These are phyloP conservation scores for bread wheat (Triticum aestivum) DNA, from an alignment of 176 grass and related monocot species.

Conservation along the genomic window DNA sequence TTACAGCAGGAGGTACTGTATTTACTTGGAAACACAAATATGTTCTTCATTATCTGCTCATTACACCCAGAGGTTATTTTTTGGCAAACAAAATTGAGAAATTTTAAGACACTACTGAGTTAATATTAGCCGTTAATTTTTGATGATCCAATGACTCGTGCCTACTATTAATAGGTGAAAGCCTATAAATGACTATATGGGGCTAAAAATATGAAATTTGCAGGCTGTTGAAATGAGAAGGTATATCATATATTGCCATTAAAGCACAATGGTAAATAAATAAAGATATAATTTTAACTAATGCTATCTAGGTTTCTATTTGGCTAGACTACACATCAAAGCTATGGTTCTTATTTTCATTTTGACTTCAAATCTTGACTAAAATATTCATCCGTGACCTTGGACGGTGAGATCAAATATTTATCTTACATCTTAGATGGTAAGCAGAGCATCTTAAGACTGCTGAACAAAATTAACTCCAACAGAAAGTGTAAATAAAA, in stretches of 20 bases:
- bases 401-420: too few species aligned
- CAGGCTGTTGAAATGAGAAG: too few species aligned
- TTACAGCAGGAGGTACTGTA: slow-evolving; percentile 80
- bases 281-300: background rate
- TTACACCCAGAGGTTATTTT: background rate
- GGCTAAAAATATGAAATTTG: background rate
- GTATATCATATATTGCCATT: background rate
- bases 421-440: too few species aligned
- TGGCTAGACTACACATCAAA: background rate
- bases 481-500: too few species aligned
- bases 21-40: background rate
- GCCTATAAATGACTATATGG: background rate
- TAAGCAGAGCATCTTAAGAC: too few species aligned
- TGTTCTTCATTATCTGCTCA: background rate
- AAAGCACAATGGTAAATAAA: background rate
- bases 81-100: background rate
- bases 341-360: background rate
- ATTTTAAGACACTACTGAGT: background rate
- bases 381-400: too few species aligned
- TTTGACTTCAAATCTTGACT: background rate
- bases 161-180: background rate
- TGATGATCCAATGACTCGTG: background rate
- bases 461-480: too few species aligned
- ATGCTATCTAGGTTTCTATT: background rate
- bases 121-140: background rate